Conservation (phyloP, 306 rosid species). For the Spatholobus suberectus region DNA sequence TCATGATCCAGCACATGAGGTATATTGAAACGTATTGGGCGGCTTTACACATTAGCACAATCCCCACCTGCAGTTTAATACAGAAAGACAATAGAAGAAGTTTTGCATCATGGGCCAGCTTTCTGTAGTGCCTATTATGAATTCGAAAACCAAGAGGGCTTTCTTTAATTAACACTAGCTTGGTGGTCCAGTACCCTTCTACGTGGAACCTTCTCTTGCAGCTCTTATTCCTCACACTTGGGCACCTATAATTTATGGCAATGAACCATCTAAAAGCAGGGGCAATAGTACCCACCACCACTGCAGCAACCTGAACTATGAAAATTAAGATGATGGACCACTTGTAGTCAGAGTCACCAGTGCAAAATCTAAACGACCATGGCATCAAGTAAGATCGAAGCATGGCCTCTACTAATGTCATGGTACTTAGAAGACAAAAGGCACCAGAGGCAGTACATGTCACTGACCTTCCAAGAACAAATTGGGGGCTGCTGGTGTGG, state of each 20-base stretch:
- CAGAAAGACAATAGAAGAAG: constrained; percentile 49
- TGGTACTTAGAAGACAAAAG: constrained; percentile 70
- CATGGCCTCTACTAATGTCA: constrained; percentile 65
- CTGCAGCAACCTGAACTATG: constrained; percentile 67
- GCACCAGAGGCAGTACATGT: constrained; percentile 88
- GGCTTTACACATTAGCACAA: constrained; percentile 66
- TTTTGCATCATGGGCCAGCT: constrained; percentile 61
- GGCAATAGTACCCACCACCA: constrained; percentile 73
- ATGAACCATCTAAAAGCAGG: constrained; percentile 85
- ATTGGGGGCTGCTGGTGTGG: constrained; percentile 82
- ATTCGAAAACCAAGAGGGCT: constrained; percentile 58
- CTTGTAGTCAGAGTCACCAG: constrained; percentile 72
- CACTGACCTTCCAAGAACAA: constrained; percentile 87
- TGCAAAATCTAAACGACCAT: constrained; percentile 65
- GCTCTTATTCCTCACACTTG: constrained; percentile 39
- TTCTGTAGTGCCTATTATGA: constrained; percentile 50
- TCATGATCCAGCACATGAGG: constrained; percentile 44
- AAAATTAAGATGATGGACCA: constrained; percentile 78
- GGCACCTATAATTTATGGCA: constrained; percentile 67
- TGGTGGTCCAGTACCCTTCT: constrained; percentile 74
- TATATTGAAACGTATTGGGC: constrained; percentile 59
- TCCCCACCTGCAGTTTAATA: constrained; percentile 62
- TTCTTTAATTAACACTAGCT: constrained; percentile 54
- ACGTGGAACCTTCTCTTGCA: constrained; percentile 49
- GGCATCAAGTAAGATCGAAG: constrained; percentile 67